Conservation (phyloP, 225 moss, liverwort and hornwort genomes). For the Straminergon stramineum region DNA sequence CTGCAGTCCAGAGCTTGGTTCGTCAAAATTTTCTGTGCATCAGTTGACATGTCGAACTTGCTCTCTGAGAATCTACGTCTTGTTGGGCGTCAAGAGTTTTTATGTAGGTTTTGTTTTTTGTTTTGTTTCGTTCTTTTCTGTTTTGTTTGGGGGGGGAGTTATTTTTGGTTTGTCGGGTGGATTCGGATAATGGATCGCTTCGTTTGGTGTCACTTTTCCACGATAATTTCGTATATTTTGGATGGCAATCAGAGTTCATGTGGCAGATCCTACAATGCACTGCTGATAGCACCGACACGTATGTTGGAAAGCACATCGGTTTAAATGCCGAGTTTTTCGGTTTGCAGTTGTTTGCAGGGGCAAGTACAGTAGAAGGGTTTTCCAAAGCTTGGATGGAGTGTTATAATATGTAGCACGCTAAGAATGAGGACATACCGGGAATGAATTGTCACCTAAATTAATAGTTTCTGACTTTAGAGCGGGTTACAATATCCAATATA, state of each 20-base stretch:
- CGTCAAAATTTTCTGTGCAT: neutral
- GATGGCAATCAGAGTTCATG: neutral
- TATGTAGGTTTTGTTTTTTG: neutral
- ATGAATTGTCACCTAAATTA: too few species aligned
- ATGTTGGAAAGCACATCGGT: neutral
- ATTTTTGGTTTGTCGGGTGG: neutral
- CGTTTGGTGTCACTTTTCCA: neutral
- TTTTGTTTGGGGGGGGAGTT: neutral
- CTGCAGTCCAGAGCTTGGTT: neutral
- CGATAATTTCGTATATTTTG: neutral
- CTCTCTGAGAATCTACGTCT: neutral
- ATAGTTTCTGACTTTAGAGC: neutral
- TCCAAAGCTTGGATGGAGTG: neutral
- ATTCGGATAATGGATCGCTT: neutral
- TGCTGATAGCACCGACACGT: neutral
- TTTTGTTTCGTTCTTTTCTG: neutral
- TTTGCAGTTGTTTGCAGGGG: neutral
- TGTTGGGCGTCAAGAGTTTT: neutral
- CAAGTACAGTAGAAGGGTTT: neutral
- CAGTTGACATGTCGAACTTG: neutral
- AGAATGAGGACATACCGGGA: neutral
- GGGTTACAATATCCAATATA: fast-evolving
- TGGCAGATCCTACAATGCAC: neutral
- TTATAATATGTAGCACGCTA: neutral
- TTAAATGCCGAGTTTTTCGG: neutral